Base-by-base conservation (phyloP, 208 protist species). In the Trypanosoma avium region DNA sequence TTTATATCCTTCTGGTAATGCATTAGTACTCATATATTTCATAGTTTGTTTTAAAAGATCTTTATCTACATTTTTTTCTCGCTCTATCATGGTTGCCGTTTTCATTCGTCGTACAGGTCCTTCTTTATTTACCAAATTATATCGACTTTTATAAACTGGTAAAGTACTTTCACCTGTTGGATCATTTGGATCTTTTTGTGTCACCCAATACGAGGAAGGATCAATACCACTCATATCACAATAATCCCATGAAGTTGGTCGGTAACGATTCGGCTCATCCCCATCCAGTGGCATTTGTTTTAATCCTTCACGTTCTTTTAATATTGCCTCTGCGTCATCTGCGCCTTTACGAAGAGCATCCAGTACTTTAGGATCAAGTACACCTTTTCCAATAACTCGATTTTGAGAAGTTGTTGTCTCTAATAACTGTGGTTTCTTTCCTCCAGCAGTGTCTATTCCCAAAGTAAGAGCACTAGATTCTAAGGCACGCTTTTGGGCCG, bases 241-340 rank as follows among this genome's bases (percentile, higher is more conserved):
- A 74, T 96, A 90, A 60, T 96, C 90, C 57, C 90, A 82, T 8
- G 90, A 94, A 22, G 87, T 90, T n/a, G 90, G 75, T 19, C 86
- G 75, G 57, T 85, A 96, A 24, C 61, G 63, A 62, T 92, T 73
- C 8, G 86, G 82, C 0, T 76, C 70, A 13, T 45, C 61, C 21
- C 71, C 53, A 35, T 43, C 56, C 49, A 86, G 80, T n/a, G 88
- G 86, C 15, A 60, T 66, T n/a, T 53, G 65, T 54, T 88, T 72
- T 24, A 96, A 48, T 27, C 66, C 45, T 19, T 81, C 76, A 52
- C 82, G 53, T 12, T 76, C 61, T 9, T 64, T 46, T 32, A 70
- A 50, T 15, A 73, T 45, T 1, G 67, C 69, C 26, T 84, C 77
- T 26, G 88, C 73, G 22, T 81, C 73, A 24, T 65, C 64, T 50